These are phyloP conservation scores for Nepenthes gracilis DNA, from an alignment of 148 eudicot species.

Conservation along the genomic window DNA sequence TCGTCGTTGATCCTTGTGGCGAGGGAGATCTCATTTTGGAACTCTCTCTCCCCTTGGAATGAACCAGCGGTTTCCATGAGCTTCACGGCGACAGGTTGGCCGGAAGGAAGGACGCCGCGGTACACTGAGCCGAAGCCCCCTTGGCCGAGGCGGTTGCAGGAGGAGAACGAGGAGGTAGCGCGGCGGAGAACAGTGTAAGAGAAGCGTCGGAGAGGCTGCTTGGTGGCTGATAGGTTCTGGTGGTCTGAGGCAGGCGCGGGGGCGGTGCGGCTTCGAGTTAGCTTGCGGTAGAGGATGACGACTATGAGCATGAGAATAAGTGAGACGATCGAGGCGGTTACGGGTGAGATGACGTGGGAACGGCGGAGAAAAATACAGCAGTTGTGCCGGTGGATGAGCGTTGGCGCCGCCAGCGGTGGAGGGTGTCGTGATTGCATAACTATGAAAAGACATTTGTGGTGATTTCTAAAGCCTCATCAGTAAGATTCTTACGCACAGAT, in stretches of 20 bases:
- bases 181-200: conserved; percentile 50
- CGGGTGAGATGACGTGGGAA: conserved; percentile 20
- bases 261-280: conserved; percentile 46
- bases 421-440: conserved; percentile 34
- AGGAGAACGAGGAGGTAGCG: conserved; percentile 52
- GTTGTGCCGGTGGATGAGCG: conserved; percentile 12
- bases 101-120: conserved; percentile 48
- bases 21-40: conserved; percentile 62
- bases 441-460: background rate
- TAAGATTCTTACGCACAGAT: background rate
- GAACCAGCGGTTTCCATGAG: conserved; percentile 62
- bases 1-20: conserved; percentile 31
- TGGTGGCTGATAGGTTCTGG: conserved; percentile 5
- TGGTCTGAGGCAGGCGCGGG: conserved; percentile 26
- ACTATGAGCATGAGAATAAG: conserved; percentile 27
- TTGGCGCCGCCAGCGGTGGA: conserved; percentile 21
- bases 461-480: background rate
- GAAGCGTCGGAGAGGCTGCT: conserved; percentile 45
- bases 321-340: conserved; percentile 23
- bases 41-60: conserved; percentile 85
- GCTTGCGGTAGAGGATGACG: conserved; percentile 47
- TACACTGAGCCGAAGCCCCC: conserved; percentile 92
- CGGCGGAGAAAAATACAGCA: background rate
- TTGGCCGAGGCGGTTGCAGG: conserved; percentile 61
- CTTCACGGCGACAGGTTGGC: conserved; percentile 61